phyloP scores from a whole-genome alignment of 2,329 filamentous ascomycete genomes.

The Torrubiella hemipterigena region DNA sequence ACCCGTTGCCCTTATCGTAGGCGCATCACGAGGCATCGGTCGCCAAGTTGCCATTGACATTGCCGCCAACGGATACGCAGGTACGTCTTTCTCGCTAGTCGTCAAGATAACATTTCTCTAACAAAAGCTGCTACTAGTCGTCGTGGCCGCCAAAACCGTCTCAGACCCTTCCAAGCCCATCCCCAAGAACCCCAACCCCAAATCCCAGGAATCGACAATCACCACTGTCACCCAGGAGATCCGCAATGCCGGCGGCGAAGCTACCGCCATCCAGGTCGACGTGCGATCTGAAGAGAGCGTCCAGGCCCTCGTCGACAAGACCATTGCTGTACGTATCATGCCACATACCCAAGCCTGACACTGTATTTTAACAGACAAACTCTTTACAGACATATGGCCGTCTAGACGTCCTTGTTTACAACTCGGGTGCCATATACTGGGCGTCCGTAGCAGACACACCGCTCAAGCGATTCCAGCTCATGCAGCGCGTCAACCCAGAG shows the following conservation, averaged over 20 bases:
- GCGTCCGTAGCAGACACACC: conserved; percentile 61
- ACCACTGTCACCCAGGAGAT: conserved; percentile 72
- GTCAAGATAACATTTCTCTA: conserved; percentile 3
- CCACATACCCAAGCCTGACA: not conserved
- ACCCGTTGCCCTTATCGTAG: conserved; percentile 59
- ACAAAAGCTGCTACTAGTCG: conserved; percentile 34
- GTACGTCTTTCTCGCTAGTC: conserved; percentile 31
- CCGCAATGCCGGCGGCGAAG: conserved; percentile 46
- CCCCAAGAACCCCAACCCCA: conserved; percentile 65
- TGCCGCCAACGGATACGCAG: conserved; percentile 56
- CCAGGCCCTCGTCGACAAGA: conserved; percentile 43
- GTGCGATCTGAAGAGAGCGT: conserved; percentile 53
- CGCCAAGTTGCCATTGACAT: conserved; percentile 70
- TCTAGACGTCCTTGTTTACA: conserved; percentile 70
- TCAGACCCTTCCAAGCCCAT: conserved; percentile 44
- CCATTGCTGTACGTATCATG: conserved; percentile 24
- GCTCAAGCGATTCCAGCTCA: conserved; percentile 63
- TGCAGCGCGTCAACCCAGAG: conserved; percentile 64
- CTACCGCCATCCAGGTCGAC: conserved; percentile 58
- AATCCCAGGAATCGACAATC: conserved; percentile 64
- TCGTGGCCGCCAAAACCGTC: conserved; percentile 65
- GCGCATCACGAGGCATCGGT: conserved; percentile 70
- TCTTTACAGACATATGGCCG: conserved; percentile 37
- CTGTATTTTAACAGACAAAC: conserved; percentile 3
- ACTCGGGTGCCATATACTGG: conserved; percentile 81